These are phyloP conservation scores for Cyberlindnera galapagoensis DNA, from an alignment of 805 yeast genomes.

Conservation along the genomic window DNA sequence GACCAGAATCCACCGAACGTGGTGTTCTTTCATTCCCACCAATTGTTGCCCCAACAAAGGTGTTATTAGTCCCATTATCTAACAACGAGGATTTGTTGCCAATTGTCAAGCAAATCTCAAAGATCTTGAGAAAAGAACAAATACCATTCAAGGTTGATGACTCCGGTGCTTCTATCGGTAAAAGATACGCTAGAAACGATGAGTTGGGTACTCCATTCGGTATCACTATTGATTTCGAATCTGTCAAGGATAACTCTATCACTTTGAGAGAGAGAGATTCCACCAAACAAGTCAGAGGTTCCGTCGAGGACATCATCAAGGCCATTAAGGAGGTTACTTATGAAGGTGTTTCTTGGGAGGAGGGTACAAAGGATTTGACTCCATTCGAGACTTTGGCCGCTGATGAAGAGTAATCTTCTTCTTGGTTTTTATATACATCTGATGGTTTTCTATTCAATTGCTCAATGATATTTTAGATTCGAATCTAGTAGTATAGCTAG, in stretches of 20 bases:
- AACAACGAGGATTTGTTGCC: constrained; percentile 77
- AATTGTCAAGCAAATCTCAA: constrained; percentile 61
- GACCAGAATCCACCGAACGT: constrained; percentile 86
- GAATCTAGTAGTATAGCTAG: too few species aligned
- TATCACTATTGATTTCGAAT: constrained; percentile 92
- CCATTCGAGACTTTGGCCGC: constrained; percentile 65
- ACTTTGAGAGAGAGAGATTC: constrained; percentile 97
- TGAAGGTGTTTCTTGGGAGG: constrained; percentile 72
- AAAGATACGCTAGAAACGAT: constrained; percentile 96
- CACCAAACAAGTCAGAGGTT: constrained; percentile 94
- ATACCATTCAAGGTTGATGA: constrained; percentile 95
- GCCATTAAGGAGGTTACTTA: constrained; percentile 76
- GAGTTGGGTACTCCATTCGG: constrained; percentile 99
- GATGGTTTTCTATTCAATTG: too few species aligned
- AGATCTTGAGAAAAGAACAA: constrained; percentile 67
- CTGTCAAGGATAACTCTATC: constrained; percentile 78
- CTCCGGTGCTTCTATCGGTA: constrained; percentile 95
- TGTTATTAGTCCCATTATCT: constrained; percentile 88
- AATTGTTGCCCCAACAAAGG: constrained; percentile 95
- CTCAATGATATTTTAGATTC: too few species aligned
- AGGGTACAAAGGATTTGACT: constrained; percentile 68
- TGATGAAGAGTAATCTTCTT: constrained; percentile 33
- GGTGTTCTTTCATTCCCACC: constrained; percentile 92
- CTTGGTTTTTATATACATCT: too few species aligned
- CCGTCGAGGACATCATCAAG: constrained; percentile 60